Conservation (phyloP, 495 filamentous ascomycete genomes). For the Lasiosphaeria hispida region DNA sequence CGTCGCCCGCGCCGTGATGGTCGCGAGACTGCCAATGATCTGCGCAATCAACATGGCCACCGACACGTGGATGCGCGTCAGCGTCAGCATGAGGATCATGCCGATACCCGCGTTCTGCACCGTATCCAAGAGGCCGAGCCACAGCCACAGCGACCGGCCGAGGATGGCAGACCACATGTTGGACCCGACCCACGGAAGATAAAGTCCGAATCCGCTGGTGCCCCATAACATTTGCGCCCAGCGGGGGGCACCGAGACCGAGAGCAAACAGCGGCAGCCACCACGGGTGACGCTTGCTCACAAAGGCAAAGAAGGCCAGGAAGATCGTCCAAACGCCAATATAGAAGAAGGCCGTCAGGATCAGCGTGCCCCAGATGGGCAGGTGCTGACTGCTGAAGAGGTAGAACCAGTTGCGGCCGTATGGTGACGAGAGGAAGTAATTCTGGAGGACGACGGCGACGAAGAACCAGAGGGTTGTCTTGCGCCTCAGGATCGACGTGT, state of each 20-base stretch:
- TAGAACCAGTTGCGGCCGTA: slow-evolving; percentile 62
- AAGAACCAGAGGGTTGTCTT: slow-evolving; percentile 61
- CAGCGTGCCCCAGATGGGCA: slow-evolving; percentile 48
- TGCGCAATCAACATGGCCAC: slow-evolving; percentile 53
- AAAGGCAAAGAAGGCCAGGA: slow-evolving; percentile 46
- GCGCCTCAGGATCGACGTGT: slow-evolving; percentile 52
- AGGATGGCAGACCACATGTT: slow-evolving; percentile 46
- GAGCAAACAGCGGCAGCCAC: slow-evolving; percentile 62
- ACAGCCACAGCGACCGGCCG: slow-evolving; percentile 56
- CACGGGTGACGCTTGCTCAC: slow-evolving; percentile 54
- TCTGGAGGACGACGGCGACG: slow-evolving; percentile 59
- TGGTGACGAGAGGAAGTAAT: slow-evolving; percentile 57
- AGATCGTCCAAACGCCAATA: slow-evolving; percentile 50
- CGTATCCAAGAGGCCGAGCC: slow-evolving; percentile 60
- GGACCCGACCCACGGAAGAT: slow-evolving; percentile 54
- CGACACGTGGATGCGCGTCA: slow-evolving; percentile 55
- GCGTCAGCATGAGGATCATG: slow-evolving; percentile 59
- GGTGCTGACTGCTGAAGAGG: slow-evolving; percentile 50
- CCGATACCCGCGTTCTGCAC: slow-evolving; percentile 57
- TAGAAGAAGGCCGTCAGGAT: slow-evolving; percentile 57
- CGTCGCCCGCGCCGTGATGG: slow-evolving; percentile 52
- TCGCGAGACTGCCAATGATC: slow-evolving; percentile 52
- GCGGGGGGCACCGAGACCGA: slow-evolving; percentile 56
- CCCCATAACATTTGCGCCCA: slow-evolving; percentile 64
- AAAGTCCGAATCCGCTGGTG: slow-evolving; percentile 51